Base-by-base conservation (phyloP, 768 basidiomycete genomes). In the Leccinum imitatum region DNA sequence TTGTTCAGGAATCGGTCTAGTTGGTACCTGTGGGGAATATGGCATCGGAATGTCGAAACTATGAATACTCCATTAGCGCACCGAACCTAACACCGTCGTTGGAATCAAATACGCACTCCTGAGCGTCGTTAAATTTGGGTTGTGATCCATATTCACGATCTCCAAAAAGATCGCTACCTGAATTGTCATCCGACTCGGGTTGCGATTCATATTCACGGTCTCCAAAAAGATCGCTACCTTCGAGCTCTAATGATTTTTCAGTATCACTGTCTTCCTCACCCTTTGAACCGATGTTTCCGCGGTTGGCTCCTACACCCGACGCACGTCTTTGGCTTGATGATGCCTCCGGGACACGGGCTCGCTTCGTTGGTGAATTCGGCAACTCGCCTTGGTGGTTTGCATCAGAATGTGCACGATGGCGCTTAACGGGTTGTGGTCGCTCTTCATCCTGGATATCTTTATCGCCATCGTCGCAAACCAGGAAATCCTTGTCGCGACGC, bases 171-270 rank as follows among this genome's bases (percentile, higher is more conserved):
- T 69, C 69, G 4, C 44, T 53, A 2, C 54, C 70, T 57, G 44
- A 19, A 46, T 46, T 4, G 13, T 57, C 46, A 8, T 60, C 46
- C 3, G 31, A 31, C n/a, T 61, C 51, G 6, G 37, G 30, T 10
- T 6, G 14, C 2, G 6, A 10, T 50, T 48, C 48, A 5, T 61
- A 31, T 3, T 35, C 58, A 4, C 51, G 57, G 48, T 67, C 67
- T 7, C 69, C 71, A 51, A 74, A 72, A 6, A 67, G 60, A 54
- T 69, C 69, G 4, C 53, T 53, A 3, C 50, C 70, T 57, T 64
- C 58, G 9, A 66, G 25, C 19, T 62, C 61, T 35, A 54, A 33
- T 14, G 61, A 63, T 25, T 31, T 50, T 23, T 56, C 56, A 2
- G 6, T 6, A 14, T 17, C 52, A n/a, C 6, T 27, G 11, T 33